Evolutionary conservation across 1,139 yeast species (phyloP).

Genomic region (Yamadazyma aaseri): DNA sequence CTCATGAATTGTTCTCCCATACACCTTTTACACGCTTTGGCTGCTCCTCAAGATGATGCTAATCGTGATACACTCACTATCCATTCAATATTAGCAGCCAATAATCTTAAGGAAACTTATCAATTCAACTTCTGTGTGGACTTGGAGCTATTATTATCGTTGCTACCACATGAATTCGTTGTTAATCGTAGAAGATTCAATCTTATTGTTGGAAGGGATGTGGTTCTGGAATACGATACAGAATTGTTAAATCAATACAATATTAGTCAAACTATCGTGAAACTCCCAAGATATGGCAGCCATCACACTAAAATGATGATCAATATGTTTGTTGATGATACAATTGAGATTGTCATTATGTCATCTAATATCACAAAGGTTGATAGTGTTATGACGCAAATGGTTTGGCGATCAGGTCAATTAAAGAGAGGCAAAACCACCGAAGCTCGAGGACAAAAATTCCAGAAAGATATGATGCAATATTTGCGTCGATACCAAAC

Average conservation of each 20-base stretch:
- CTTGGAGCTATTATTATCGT: slow-evolving; percentile 33
- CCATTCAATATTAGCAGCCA: slow-evolving; percentile 29
- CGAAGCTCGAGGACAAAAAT: slow-evolving; percentile 15
- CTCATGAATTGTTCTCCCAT: slow-evolving; percentile 21
- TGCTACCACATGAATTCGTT: slow-evolving; percentile 29
- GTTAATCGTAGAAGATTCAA: slow-evolving; percentile 22
- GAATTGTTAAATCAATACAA: slow-evolving; percentile 21
- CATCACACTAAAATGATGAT: slow-evolving; percentile 72
- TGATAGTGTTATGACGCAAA: slow-evolving; percentile 62
- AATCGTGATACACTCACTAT: slow-evolving; percentile 28
- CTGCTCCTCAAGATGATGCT: slow-evolving; percentile 12
- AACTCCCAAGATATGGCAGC: slow-evolving; percentile 41
- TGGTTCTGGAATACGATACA: slow-evolving; percentile 16
- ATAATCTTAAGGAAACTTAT: slow-evolving; percentile 34
- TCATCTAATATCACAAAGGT: slow-evolving; percentile 56
- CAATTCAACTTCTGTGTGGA: slow-evolving; percentile 54
- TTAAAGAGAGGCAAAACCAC: slow-evolving; percentile 19
- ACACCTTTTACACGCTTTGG: slow-evolving; percentile 27
- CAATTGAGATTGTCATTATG: slow-evolving; percentile 53
- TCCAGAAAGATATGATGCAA: slow-evolving; percentile 36
- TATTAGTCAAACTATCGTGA: slow-evolving; percentile 30
- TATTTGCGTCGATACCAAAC: slow-evolving; percentile 47
- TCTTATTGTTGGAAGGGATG: slow-evolving; percentile 30
- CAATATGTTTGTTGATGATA: slow-evolving; percentile 44
- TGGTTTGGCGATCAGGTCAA: slow-evolving; percentile 61